Base-by-base conservation (phyloP, 2,329 filamentous ascomycete genomes). In the Colletotrichum siamense region DNA sequence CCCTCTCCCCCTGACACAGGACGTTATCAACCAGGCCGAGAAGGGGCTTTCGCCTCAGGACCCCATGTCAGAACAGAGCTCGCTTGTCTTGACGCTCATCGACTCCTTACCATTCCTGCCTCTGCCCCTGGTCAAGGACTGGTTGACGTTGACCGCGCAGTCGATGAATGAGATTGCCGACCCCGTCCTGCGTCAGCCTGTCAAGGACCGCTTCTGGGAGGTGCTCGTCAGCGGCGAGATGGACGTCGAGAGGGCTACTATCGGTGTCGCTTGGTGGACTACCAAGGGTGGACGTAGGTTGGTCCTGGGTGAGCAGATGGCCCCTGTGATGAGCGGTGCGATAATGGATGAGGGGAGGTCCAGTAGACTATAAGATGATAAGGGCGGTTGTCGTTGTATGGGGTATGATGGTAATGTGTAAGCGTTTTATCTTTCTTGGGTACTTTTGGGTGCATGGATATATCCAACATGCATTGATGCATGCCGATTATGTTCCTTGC, bases 261-360 rank as follows among this genome's bases (percentile, higher is more conserved):
- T 94, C 36, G 95, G 94, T 65, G 94, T 98, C 22, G 91, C 92
- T 3, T 98, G 96, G 96, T 98, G 96, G 96, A 94, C 92, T 13
- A 89, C 88, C 15, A 84, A 85, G 44, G 90, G 90, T 8, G 91
- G 85, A 86, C 91, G 83, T 83, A 90, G 89, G 78, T 81, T 90
- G 77, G 85, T 91, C 9, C 76, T 89, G 63, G 76, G 83, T 15
- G 24, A 36, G 22, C 69, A 77, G 61, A 78, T 82, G 70, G 69
- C 78, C 57, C 69, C 81, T n/a, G 81, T 91, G 82, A 91, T 92
- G 90, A 92, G 90, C 79, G 90, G 90, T 64, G 90, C 90, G 8
- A 81, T 91, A 39, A 79, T 83, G 67, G 82, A 82, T 16, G 80
- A 81, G 57, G 79, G 82, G 49, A 81, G 79, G 71, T 73, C 79